A percentile compares a stretch with the other conserved stretches of the same genome.
phyloP scores from a whole-genome alignment of 495 filamentous ascomycete genomes.

The Hapsidospora chrysogenum region DNA sequence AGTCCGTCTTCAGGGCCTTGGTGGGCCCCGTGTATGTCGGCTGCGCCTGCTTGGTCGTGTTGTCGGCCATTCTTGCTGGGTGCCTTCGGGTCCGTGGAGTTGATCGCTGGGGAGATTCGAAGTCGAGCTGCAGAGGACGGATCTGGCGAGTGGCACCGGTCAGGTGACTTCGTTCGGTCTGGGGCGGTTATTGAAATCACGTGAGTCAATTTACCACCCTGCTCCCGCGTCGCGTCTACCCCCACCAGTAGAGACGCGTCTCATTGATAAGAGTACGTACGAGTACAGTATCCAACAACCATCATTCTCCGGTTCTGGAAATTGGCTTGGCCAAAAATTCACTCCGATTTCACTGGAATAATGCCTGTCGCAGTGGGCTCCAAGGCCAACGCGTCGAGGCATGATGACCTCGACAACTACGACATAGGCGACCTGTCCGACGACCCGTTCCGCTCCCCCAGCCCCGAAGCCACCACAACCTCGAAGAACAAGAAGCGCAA shows the following conservation, averaged over 20 bases:
- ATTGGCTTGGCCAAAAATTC: no score
- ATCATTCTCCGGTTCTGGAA: no score
- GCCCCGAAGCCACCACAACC: conserved; percentile 10
- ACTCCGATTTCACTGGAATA: no score
- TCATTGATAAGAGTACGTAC: no score
- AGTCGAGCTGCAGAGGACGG: no score
- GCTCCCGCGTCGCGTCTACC: no score
- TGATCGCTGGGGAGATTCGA: background rate
- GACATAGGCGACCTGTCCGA: conserved; percentile 37
- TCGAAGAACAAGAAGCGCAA: conserved; percentile 22
- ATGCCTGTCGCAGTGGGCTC: no score
- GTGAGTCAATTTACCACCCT: conserved; percentile 1
- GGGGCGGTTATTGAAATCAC: background rate
- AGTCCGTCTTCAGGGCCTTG: conserved; percentile 58
- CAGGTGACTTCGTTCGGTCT: no score
- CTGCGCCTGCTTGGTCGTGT: conserved; percentile 41
- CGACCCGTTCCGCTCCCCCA: conserved; percentile 16
- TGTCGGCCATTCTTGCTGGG: conserved; percentile 12
- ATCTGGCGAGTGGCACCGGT: no score
- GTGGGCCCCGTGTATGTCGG: conserved; percentile 44
- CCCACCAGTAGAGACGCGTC: no score
- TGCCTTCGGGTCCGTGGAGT: background rate
- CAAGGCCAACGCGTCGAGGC: no score
- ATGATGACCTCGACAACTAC: conserved; percentile 60
- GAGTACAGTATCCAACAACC: no score